Conservation (phyloP, 129 eudicot species). For the Saposhnikovia divaricata region DNA sequence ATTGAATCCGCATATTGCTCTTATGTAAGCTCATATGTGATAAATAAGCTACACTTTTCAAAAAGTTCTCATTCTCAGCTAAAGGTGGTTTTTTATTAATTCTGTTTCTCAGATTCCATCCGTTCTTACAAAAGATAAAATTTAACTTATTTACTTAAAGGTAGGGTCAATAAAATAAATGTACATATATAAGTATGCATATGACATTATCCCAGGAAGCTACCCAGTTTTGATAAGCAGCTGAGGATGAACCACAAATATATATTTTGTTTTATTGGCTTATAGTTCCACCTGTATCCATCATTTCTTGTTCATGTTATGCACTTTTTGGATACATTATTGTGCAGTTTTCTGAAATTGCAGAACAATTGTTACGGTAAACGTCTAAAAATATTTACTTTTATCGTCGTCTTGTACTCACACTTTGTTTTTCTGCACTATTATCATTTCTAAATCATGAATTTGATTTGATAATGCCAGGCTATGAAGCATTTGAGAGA, state of each 20-base stretch:
- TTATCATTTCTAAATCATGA: background rate
- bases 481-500: constrained; percentile 92
- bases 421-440: background rate
- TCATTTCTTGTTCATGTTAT: background rate
- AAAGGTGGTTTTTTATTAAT: background rate
- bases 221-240: background rate
- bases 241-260: background rate
- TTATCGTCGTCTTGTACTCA: too few relatives aligned
- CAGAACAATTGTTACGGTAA: too few relatives aligned
- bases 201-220: background rate
- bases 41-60: background rate
- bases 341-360: too few relatives aligned
- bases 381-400: background rate
- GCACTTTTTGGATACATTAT: too few relatives aligned
- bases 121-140: background rate
- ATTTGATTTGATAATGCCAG: constrained; percentile 19
- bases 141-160: background rate
- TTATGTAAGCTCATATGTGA: background rate
- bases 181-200: background rate
- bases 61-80: background rate
- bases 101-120: background rate
- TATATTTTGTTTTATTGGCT: background rate
- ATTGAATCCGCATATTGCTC: too few relatives aligned
- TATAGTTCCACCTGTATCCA: background rate
- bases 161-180: background rate